A percentile compares a stretch with the other conserved stretches of the same genome.
Conservation (phyloP, 2,329 filamentous ascomycete species). For the Pseudogymnoascus pannorum region DNA sequence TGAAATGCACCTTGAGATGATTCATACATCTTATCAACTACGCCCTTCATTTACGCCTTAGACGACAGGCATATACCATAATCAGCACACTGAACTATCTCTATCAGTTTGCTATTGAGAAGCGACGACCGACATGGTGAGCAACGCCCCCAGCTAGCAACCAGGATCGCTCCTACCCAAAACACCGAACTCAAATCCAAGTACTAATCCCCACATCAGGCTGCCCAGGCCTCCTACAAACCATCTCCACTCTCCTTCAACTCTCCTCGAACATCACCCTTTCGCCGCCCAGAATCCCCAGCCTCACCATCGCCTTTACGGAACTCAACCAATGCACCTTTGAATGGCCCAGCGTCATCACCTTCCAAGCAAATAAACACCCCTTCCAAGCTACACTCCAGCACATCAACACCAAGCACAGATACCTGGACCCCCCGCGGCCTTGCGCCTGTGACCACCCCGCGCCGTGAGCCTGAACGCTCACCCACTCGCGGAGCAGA, state of each 20-base stretch:
- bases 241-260: slow-evolving; percentile 66
- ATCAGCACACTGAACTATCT: background rate
- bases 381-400: slow-evolving; percentile 37
- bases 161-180: slow-evolving; percentile 9
- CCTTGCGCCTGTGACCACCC: slow-evolving; percentile 23
- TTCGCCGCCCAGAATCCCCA: slow-evolving; percentile 54
- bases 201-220: slow-evolving; percentile 32
- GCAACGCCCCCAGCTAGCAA: background rate
- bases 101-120: background rate
- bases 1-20: background rate
- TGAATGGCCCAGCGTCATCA: slow-evolving; percentile 32
- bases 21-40: slow-evolving; percentile 2
- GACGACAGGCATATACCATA: background rate
- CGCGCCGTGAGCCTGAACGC: slow-evolving; percentile 25
- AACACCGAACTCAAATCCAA: slow-evolving; percentile 4
- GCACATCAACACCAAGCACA: slow-evolving; percentile 16
- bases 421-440: slow-evolving; percentile 27
- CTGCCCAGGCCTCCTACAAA: slow-evolving; percentile 54
- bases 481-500: slow-evolving; percentile 28
- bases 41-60: background rate
- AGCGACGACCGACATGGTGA: slow-evolving; percentile 5
- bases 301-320: slow-evolving; percentile 59
- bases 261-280: slow-evolving; percentile 61
- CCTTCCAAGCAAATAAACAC: slow-evolving; percentile 34
- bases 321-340: slow-evolving; percentile 57